Percentiles rank a stretch among this genome's conserved stretches.
phyloP scores from a whole-genome alignment of 73 alveolate species.

The Diophrys sp. region DNA sequence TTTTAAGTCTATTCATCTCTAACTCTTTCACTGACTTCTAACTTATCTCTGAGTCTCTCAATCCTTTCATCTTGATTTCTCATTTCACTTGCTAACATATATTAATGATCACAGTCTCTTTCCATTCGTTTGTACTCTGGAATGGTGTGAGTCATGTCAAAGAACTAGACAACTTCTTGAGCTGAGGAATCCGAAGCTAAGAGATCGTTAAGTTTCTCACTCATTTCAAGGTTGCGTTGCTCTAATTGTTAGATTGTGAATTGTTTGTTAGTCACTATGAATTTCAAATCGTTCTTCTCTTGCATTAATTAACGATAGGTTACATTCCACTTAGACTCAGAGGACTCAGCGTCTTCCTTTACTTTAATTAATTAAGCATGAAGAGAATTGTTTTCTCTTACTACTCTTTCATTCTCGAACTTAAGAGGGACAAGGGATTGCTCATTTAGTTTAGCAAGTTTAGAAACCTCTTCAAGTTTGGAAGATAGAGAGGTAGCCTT shows the following conservation, averaged over 20 bases:
- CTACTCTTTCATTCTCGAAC: constrained; percentile 91
- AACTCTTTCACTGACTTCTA: background rate
- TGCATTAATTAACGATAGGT: background rate
- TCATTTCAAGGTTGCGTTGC: background rate
- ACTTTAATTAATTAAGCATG: constrained; percentile 88
- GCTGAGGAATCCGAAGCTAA: background rate
- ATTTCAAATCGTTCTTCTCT: background rate
- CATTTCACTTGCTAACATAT: constrained; percentile 14
- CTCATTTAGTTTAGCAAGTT: constrained; percentile 6
- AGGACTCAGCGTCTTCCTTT: constrained; percentile 48
- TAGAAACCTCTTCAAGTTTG: constrained; percentile 6
- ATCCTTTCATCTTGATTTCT: constrained; percentile 50
- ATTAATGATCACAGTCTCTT: background rate
- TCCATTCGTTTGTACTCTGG: background rate
- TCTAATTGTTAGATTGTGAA: background rate
- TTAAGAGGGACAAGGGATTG: constrained; percentile 55
- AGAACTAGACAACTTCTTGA: background rate
- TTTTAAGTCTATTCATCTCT: background rate
- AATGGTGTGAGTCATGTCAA: background rate
- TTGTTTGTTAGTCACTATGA: background rate
- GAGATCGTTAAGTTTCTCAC: background rate
- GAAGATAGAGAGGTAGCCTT: constrained; percentile 9
- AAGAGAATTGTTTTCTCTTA: constrained; percentile 93
- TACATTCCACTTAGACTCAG: background rate
- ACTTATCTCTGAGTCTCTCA: background rate